A percentile compares a stretch with the other conserved stretches of the same genome.
Evolutionary conservation across 2,329 filamentous ascomycete genomes (phyloP).

Genomic region (Neurospora sp.): DNA sequence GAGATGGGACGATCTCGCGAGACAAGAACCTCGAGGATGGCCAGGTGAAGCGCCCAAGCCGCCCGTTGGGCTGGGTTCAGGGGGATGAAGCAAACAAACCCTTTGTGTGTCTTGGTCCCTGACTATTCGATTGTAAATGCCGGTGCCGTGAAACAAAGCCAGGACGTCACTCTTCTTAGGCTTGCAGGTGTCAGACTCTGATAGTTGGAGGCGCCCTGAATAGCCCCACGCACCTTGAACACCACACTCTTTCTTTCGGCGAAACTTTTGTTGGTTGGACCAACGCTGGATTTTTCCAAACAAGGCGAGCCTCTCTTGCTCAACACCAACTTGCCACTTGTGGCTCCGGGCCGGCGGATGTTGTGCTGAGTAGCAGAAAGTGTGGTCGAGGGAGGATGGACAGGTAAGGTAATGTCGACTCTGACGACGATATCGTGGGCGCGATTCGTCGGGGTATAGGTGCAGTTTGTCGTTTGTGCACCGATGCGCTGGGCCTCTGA

Average conservation of each 20-base stretch:
- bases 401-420: neutral
- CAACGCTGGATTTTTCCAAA: constrained; percentile 3
- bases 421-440: neutral
- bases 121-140: neutral
- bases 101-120: constrained; percentile 7
- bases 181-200: neutral
- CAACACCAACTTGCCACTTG: neutral
- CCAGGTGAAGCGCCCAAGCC: neutral
- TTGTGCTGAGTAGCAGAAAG: neutral
- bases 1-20: neutral
- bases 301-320: constrained; percentile 1
- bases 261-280: neutral
- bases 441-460: neutral
- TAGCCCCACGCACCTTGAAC: neutral
- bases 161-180: neutral
- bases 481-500: neutral
- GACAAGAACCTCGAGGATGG: neutral
- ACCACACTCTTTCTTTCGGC: neutral
- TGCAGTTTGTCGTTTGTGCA: neutral
- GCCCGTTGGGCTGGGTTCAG: constrained; percentile 4
- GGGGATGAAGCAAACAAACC: constrained; percentile 5
- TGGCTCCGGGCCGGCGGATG: constrained; percentile 5
- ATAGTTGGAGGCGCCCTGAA: constrained; percentile 1
- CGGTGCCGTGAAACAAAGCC: constrained; percentile 2
- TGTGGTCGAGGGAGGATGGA: neutral